Base-by-base conservation (phyloP, 345 rosid species). In the Cardamine occulta region DNA sequence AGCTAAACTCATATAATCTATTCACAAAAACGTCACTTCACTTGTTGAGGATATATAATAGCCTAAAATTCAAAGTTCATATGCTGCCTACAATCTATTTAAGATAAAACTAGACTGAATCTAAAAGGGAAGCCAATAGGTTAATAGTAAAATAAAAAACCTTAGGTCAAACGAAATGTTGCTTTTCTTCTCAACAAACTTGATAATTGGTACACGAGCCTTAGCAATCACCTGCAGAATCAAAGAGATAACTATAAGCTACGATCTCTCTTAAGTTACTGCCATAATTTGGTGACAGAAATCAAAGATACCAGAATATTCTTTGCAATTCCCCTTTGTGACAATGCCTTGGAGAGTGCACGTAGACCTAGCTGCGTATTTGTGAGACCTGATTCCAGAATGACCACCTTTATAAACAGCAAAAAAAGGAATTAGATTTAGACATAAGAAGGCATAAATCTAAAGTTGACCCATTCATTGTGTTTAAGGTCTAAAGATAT, bases 191-290 rank as follows among this genome's bases (percentile, higher is more conserved):
- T 95, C 97, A 13, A 92, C 82, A 71, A 95, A 95, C 81, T 95
- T 95, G 71, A 95, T 72, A 73, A 95, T 95, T 14, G 99, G 99
- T 53, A 95, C 96, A 29, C 99, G 96, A 31, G 99, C 99, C 78
- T 86, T 88, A 29, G 87, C 97, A 76, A 95, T 91, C 62, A 95
- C 97, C 97, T 92, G 77, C 10, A 71, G 56, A 76, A 49, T 65
- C 9, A 35, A 23, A 57, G 21, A 48, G 52, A 32, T 23, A 77
- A 45, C 15, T 52, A 49, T 66, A 53, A 68, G 61, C 66, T 49
- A 72, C 8, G 1, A 32, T 53, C 29, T 13, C 54, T 53, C 13
- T 40, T 29, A 28, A 59, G 51, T 57, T n/a, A 56, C 60, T 68
- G 18, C 44, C 39, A 55, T 60, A 53, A 68, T 63, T 53, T 52